Evolutionary conservation across 345 rosid species (phyloP).

Genomic region (Populus tremula): DNA sequence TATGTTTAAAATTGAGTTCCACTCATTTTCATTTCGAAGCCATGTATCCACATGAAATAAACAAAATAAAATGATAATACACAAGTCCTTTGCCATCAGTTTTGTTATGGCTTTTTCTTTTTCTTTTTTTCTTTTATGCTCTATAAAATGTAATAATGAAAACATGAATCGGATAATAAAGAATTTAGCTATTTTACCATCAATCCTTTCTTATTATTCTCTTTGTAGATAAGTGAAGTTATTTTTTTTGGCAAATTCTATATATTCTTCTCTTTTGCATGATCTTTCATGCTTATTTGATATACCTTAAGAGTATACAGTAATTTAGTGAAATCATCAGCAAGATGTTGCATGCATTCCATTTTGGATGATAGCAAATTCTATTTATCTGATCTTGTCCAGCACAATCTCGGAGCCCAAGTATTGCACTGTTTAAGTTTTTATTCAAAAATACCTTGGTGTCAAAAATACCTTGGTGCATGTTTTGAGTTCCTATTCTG

Average conservation of each 20-base stretch:
- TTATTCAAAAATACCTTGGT: constrained; percentile 9
- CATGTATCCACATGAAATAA: neutral
- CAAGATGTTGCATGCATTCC: too few relatives aligned
- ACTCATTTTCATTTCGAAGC: neutral
- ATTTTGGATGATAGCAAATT: too few relatives aligned
- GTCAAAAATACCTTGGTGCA: too few relatives aligned
- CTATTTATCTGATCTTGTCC: constrained; percentile 72
- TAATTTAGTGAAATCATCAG: too few relatives aligned
- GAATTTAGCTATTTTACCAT: neutral
- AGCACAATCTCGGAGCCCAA: constrained; percentile 52
- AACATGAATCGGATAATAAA: too few relatives aligned
- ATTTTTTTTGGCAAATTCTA: neutral
- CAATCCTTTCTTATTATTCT: neutral
- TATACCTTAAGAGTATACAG: too few relatives aligned
- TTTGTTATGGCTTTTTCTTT: neutral
- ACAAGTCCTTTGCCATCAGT: neutral
- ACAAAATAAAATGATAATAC: neutral
- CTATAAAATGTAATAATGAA: neutral
- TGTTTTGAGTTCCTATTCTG: neutral
- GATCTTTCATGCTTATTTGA: neutral
- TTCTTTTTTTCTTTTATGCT: neutral
- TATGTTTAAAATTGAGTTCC: neutral
- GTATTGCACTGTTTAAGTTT: constrained; percentile 33
- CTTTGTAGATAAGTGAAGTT: neutral
- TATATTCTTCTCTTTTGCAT: neutral